phyloP scores from a whole-genome alignment of 2,329 filamentous ascomycete genomes.

The Aspergillus terreus region DNA sequence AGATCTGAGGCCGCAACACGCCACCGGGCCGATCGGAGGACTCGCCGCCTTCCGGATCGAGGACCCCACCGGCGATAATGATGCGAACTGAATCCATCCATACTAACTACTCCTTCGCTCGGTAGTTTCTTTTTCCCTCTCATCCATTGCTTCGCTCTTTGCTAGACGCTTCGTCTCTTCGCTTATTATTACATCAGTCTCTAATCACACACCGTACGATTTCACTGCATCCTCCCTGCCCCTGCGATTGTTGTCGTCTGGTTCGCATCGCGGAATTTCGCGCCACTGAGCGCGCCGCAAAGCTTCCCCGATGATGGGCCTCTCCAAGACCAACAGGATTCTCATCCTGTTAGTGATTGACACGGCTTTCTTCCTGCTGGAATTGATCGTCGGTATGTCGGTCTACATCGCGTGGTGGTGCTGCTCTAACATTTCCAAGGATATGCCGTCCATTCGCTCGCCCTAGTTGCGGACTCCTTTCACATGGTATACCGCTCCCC shows the following conservation, averaged over 20 bases:
- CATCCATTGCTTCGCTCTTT: neutral
- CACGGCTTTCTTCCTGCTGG: slow-evolving; percentile 81
- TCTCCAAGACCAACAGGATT: slow-evolving; percentile 91
- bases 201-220: neutral
- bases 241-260: neutral
- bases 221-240: neutral
- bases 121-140: neutral
- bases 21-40: slow-evolving; percentile 3
- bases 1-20: neutral
- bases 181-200: neutral
- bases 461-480: slow-evolving; percentile 93
- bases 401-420: neutral
- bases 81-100: neutral
- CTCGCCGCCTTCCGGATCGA: neutral
- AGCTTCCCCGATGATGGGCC: slow-evolving; percentile 58
- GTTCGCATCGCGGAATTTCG: slow-evolving; percentile 13
- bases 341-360: slow-evolving; percentile 90
- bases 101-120: neutral
- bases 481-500: slow-evolving; percentile 70
- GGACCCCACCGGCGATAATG: neutral
- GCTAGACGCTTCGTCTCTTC: neutral
- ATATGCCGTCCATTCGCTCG: slow-evolving; percentile 84
- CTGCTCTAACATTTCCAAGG: slow-evolving; percentile 42
- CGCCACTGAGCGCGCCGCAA: slow-evolving; percentile 23
- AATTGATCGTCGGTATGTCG: slow-evolving; percentile 66